phyloP scores from a whole-genome alignment of 2,329 filamentous ascomycete species.

The Dactylella cylindrospora region DNA sequence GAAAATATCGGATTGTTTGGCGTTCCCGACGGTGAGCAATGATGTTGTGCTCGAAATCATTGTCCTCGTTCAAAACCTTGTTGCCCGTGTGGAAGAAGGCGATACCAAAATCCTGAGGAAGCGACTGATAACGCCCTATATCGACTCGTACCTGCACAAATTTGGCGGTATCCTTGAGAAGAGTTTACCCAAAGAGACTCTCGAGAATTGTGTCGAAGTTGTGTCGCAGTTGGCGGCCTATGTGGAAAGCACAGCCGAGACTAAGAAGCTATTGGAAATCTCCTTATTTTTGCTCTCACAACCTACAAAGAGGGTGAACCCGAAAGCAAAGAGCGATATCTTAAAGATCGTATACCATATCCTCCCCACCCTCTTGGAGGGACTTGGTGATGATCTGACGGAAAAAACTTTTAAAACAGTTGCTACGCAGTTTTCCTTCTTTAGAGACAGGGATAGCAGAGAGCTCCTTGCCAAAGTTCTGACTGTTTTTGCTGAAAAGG shows the following conservation, averaged over 20 bases:
- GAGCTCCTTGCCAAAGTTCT: conserved; percentile 73
- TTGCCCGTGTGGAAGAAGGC: conserved; percentile 61
- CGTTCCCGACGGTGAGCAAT: conserved; percentile 73
- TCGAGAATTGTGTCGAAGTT: conserved; percentile 76
- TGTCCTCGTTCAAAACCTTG: conserved; percentile 70
- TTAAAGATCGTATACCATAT: conserved; percentile 80
- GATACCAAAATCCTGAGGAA: conserved; percentile 58
- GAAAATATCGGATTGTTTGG: conserved; percentile 71
- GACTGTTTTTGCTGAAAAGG: conserved; percentile 66
- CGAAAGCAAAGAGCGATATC: conserved; percentile 77
- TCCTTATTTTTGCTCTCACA: conserved; percentile 79
- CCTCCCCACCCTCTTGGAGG: conserved; percentile 64
- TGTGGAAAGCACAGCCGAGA: conserved; percentile 67
- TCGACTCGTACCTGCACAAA: conserved; percentile 65
- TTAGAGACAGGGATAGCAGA: conserved; percentile 78
- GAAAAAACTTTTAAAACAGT: conserved; percentile 71
- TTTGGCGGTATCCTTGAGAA: conserved; percentile 68
- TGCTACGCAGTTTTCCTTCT: conserved; percentile 82
- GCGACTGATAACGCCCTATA: conserved; percentile 61
- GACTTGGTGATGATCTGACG: conserved; percentile 62
- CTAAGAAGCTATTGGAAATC: conserved; percentile 75
- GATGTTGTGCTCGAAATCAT: conserved; percentile 83
- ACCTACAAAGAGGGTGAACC: conserved; percentile 78
- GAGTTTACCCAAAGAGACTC: conserved; percentile 68
- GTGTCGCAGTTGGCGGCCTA: conserved; percentile 74